These are phyloP conservation scores for Zancudomyces culisetae DNA, from an alignment of 371 early-diverging fungal genomes.

Conservation along the genomic window DNA sequence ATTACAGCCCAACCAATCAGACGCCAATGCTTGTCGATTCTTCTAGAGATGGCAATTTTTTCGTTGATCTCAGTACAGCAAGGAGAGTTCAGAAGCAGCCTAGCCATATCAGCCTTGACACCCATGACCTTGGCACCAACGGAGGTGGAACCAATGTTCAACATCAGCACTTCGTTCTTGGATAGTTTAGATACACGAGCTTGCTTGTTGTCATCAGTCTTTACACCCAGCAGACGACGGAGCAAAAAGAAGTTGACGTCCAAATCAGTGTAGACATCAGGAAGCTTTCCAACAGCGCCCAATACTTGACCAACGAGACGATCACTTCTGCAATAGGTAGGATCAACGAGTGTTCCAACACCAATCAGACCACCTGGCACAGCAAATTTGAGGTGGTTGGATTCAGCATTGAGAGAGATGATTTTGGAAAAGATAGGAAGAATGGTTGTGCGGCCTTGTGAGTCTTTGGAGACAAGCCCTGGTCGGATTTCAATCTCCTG, in stretches of 20 bases:
- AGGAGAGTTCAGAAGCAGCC: slow-evolving; percentile 85
- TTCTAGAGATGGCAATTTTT: slow-evolving; percentile 93
- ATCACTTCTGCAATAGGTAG: slow-evolving; percentile 96
- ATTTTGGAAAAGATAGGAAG: slow-evolving; percentile 89
- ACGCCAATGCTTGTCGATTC: slow-evolving; percentile 98
- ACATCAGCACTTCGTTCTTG: slow-evolving; percentile 89
- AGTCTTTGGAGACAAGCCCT: slow-evolving; percentile 91
- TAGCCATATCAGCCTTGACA: slow-evolving; percentile 85
- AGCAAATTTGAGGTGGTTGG: slow-evolving; percentile 88
- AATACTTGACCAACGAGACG: slow-evolving; percentile 98
- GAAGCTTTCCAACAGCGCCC: slow-evolving; percentile 89
- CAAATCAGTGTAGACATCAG: slow-evolving; percentile 89
- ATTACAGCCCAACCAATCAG: slow-evolving; percentile 3
- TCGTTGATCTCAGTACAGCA: slow-evolving; percentile 97
- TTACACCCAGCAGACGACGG: slow-evolving; percentile 88
- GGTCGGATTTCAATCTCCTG: slow-evolving; percentile 99
- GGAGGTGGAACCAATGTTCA: slow-evolving; percentile 98
- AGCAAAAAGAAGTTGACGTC: slow-evolving; percentile 96
- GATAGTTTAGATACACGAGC: slow-evolving; percentile 82
- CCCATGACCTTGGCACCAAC: slow-evolving; percentile 91
- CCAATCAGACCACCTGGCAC: slow-evolving; percentile 99
- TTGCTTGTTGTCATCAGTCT: slow-evolving; percentile 91
- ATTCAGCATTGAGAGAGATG: slow-evolving; percentile 84
- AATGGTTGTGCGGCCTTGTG: slow-evolving; percentile 72
- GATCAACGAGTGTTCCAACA: slow-evolving; percentile 98